Base-by-base conservation (phyloP, 2,329 filamentous ascomycete genomes). In the Trichoderma harzianum region DNA sequence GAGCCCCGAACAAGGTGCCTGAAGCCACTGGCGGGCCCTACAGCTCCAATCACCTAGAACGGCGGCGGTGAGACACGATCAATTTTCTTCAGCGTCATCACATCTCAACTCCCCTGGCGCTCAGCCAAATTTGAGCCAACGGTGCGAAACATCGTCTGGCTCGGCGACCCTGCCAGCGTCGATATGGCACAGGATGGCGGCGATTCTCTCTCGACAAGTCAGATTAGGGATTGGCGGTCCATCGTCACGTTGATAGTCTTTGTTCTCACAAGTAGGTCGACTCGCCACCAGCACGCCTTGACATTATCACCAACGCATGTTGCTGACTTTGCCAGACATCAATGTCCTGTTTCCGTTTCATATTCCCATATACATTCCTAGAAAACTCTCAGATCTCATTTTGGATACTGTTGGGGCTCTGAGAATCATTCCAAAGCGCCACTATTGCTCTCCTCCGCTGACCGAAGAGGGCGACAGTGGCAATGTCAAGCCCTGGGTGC, bases 201-300 rank as follows among this genome's bases (percentile, higher is more conserved):
- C 6, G 72, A 70, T 28, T 21, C 53, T 34, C 64, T 61, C 30
- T 69, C 58, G 66, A 79, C 79, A 32, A 74, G 71, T 61, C 72
- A 77, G 32, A 93, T 93, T 76, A 86, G 80, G 69, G 80, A 87
- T 71, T 93, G 91, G 91, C 85, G 87, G 64, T 92, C 91, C 18
- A 93, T 93, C 64, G 80, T 93, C 71, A 93, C 91, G 0, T 84
- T 93, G 39, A 81, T 93, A 68, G 86, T 91, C 58, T 93, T 93
- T 76, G 83, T 93, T 39, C 57, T 92, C 53, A 91, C 91, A 5
- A 93, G 91, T 93, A 82, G 85, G 90, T 63, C n/a, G 7, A 21
- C 7, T 34, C 8, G 55, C 57, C 30, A 34, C 28, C 57, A 34
- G 57, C 57, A 62, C 24, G n/a, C 30, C 21, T 26, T 10, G 14